Evolutionary conservation across 352 stramenopile genomes (phyloP).

Genomic region (Pythium folliculosum): DNA sequence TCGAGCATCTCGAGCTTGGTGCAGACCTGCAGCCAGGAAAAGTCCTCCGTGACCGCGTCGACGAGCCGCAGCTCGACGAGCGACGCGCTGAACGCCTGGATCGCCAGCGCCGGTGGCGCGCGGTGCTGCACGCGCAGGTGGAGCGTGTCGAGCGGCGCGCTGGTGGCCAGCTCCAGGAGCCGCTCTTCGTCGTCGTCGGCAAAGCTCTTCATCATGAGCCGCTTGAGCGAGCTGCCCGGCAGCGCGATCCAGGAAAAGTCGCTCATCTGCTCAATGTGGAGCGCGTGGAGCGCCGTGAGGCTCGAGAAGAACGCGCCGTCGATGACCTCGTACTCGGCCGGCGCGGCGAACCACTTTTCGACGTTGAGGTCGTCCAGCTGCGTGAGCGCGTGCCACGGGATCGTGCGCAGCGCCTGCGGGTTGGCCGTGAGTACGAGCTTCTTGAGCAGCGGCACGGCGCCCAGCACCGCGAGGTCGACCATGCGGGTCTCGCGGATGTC

Average conservation of each 20-base stretch:
- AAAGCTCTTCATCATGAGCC: constrained; percentile 27
- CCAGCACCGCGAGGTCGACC: constrained; percentile 7
- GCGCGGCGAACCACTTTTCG: constrained; percentile 26
- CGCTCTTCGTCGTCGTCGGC: constrained; percentile 27
- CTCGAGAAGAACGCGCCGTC: constrained; percentile 26
- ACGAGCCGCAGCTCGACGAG: constrained; percentile 28
- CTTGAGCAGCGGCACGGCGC: constrained; percentile 9
- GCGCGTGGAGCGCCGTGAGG: constrained; percentile 10
- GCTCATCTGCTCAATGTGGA: constrained; percentile 32
- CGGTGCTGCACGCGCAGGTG: constrained; percentile 27
- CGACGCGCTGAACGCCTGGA: constrained; percentile 17
- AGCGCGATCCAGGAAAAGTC: constrained; percentile 29
- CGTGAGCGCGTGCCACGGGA: constrained; percentile 18
- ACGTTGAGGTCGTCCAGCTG: constrained; percentile 27
- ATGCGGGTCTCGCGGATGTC: constrained; percentile 28
- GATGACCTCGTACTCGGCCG: constrained; percentile 30
- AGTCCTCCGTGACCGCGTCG: constrained; percentile 24
- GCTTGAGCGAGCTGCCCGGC: constrained; percentile 17
- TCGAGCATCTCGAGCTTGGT: constrained; percentile 29
- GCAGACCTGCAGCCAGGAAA: constrained; percentile 18
- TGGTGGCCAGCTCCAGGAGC: constrained; percentile 17
- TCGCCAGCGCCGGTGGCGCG: constrained; percentile 12
- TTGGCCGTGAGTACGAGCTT: constrained; percentile 28
- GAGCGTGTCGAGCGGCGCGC: constrained; percentile 18
- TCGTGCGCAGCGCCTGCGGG: constrained; percentile 20